Base-by-base conservation (phyloP, 2,329 filamentous ascomycete species). In the Curvularia hawaiiensis region DNA sequence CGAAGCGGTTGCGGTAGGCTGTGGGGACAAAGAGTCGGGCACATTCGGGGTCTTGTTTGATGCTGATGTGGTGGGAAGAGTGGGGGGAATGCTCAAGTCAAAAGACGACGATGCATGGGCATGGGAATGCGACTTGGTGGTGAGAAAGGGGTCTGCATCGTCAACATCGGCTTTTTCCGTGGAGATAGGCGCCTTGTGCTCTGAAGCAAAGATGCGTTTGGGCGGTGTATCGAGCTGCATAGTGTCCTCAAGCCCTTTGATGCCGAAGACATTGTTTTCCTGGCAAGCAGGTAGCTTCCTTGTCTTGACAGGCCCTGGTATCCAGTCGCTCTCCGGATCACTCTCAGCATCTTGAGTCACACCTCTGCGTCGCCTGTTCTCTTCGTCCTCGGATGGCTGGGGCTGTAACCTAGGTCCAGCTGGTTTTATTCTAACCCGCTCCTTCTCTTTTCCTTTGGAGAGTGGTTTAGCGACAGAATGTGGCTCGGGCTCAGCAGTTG, bases 311-410 rank as follows among this genome's bases (percentile, higher is more conserved):
- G 70, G 73, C 0, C 70, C 71, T 9, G 74, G 71, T 12, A 77
- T 75, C 71, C 74, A 77, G 50, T 77, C 75, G 31, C 64, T 72
- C 55, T 74, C 73, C 4, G 70, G 66, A 33, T 73, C 72, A 28
- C 70, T 74, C 30, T 72, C 69, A 2, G 53, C 58, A 22, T 73
- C 71, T 5, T 59, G 54, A 2, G 65, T 67, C 8, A 60, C 60
- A 12, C 64, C 67, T 39, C 66, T 52, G 1, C 64, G 54, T 7
- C 62, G 63, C 14, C 60, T 58, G 40, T 74, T 75, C 54, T 77
- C 75, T 48, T 72, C 72, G 30, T 77, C 74, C 26, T 68, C 67
- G 3, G 61, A 56, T 20, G 60, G 59, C 8, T 58, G 28, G 5
- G 59, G 57, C 43, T 62, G 65, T 26, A 65, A 24, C 50, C 70